phyloP scores from a whole-genome alignment of 495 filamentous ascomycete species.

The Penicillium antarcticum region DNA sequence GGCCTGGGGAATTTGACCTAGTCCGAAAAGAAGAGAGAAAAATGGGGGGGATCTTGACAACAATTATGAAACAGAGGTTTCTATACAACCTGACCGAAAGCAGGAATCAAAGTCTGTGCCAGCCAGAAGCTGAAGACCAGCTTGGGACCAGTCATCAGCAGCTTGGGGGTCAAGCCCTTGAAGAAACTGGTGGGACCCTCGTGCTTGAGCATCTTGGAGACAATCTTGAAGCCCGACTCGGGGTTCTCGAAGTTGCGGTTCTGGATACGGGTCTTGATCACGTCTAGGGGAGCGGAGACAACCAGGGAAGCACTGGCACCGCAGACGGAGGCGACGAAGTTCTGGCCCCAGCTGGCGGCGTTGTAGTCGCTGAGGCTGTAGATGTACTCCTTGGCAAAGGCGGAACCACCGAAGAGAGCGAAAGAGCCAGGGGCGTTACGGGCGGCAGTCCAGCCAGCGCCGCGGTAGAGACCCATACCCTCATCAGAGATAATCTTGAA shows the following conservation, averaged over 20 bases:
- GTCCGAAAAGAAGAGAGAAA: constrained; percentile 1
- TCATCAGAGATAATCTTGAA: constrained; percentile 89
- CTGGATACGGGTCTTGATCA: constrained; percentile 99
- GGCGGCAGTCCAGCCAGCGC: constrained; percentile 96
- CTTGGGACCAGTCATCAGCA: constrained; percentile 98
- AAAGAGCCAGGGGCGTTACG: constrained; percentile 97
- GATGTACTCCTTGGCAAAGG: constrained; percentile 97
- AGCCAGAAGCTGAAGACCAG: constrained; percentile 99
- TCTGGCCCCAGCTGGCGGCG: constrained; percentile 88
- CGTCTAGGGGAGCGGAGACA: constrained; percentile 92
- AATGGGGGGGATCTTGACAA: not conserved
- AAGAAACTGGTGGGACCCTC: constrained; percentile 89
- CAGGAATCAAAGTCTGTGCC: constrained; percentile 85
- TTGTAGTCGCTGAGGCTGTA: constrained; percentile 90
- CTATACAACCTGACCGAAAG: constrained; percentile 60
- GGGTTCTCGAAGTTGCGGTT: constrained; percentile 99
- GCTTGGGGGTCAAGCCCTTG: constrained; percentile 95
- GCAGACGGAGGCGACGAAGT: constrained; percentile 94
- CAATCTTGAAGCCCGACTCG: constrained; percentile 86
- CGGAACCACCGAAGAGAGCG: constrained; percentile 95
- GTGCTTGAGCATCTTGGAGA: constrained; percentile 83
- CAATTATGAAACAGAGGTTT: constrained; percentile 5
- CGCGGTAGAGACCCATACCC: constrained; percentile 92
- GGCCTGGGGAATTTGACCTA: not conserved
- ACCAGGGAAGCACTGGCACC: constrained; percentile 89